Evolutionary conservation across 2,329 filamentous ascomycete genomes (phyloP).

Genomic region (Ceratocystis lukuohia): DNA sequence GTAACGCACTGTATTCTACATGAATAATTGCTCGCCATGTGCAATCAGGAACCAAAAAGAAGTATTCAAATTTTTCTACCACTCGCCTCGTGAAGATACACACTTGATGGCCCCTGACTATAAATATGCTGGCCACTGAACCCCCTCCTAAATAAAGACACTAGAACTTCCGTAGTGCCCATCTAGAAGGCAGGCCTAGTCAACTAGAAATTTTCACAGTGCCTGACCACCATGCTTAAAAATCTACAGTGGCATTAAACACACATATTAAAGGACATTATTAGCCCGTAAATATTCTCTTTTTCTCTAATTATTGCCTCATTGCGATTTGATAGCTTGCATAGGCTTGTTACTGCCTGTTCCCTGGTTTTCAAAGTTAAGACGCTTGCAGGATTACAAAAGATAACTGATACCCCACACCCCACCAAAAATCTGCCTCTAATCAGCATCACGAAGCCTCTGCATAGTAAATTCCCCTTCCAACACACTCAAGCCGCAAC

Average conservation of each 20-base stretch:
- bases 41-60: background rate
- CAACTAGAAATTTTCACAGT: constrained; percentile 3
- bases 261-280: too few species aligned
- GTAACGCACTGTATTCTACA: too few species aligned
- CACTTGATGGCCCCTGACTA: background rate
- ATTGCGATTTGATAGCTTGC: background rate
- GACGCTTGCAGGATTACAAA: background rate
- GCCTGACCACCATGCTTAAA: background rate
- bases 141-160: background rate
- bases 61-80: background rate
- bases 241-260: background rate
- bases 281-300: background rate
- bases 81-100: background rate
- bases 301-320: background rate
- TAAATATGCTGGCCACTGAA: background rate
- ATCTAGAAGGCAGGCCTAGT: background rate
- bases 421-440: constrained; percentile 16
- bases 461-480: background rate
- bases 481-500: constrained; percentile 11
- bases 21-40: too few species aligned
- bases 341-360: background rate
- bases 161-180: background rate
- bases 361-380: background rate
- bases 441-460: constrained; percentile 4
- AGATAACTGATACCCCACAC: constrained; percentile 14